Conservation (phyloP, 805 yeast genomes). For the Nakazawaea wyomingensis region DNA sequence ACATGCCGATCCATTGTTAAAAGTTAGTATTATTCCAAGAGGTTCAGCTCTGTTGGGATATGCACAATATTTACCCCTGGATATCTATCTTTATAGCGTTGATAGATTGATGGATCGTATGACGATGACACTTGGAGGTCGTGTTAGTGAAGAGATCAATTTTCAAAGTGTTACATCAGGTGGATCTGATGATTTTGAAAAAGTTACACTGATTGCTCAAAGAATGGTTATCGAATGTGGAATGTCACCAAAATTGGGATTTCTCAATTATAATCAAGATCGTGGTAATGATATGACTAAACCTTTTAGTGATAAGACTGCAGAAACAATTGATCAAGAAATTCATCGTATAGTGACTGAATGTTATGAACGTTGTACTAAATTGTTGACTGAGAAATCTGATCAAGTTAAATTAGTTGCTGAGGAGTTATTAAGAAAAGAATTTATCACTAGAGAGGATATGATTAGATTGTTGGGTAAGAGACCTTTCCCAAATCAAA, state of each 20-base stretch:
- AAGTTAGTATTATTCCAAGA: conserved; percentile 92
- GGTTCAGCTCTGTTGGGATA: conserved; percentile 96
- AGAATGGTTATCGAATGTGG: conserved; percentile 87
- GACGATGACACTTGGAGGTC: conserved; percentile 93
- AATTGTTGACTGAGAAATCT: conserved; percentile 51
- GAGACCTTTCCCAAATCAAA: conserved; percentile 72
- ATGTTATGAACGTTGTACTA: conserved; percentile 56
- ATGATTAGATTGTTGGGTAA: conserved; percentile 73
- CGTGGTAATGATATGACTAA: conserved; percentile 47
- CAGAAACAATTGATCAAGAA: conserved; percentile 61
- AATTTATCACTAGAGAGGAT: conserved; percentile 77
- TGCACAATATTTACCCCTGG: conserved; percentile 91
- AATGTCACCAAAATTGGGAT: conserved; percentile 78
- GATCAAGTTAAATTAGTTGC: conserved; percentile 68
- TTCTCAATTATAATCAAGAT: conserved; percentile 45
- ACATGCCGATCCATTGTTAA: conserved; percentile 84
- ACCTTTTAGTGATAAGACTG: conserved; percentile 72
- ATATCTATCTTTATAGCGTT: conserved; percentile 70
- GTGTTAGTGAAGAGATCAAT: conserved; percentile 87
- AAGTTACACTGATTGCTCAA: conserved; percentile 83
- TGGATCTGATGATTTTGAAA: conserved; percentile 88
- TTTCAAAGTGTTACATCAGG: conserved; percentile 87
- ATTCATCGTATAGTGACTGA: conserved; percentile 62
- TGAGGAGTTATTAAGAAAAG: conserved; percentile 63
- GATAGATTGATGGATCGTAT: conserved; percentile 77